A percentile compares a stretch with the other conserved stretches of the same genome.
Evolutionary conservation across 2,329 filamentous ascomycete species (phyloP).

Genomic region (Trichoderma afroharzianum): DNA sequence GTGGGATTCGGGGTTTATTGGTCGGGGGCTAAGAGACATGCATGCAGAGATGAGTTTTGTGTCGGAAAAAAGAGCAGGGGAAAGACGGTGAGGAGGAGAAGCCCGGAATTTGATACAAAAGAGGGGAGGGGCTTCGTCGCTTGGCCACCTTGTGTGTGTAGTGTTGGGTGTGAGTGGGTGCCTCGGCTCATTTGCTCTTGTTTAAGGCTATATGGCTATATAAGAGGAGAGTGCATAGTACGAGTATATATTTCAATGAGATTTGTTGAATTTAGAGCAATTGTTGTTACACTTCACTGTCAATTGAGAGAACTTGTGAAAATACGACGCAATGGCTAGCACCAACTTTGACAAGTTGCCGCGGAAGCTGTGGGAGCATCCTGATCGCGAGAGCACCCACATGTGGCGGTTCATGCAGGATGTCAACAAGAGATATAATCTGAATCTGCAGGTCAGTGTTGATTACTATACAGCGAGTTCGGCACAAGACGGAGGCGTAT

Average conservation of each 20-base stretch:
- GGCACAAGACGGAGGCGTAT: not conserved
- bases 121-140: not conserved
- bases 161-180: not conserved
- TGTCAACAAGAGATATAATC: constrained; percentile 54
- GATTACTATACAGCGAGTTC: not conserved
- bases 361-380: constrained; percentile 66
- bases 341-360: constrained; percentile 41
- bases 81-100: not conserved
- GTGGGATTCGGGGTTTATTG: not conserved
- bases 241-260: not conserved
- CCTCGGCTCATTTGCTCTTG: not conserved
- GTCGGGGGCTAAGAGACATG: not conserved
- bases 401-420: constrained; percentile 67
- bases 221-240: not conserved
- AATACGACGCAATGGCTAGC: not conserved
- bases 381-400: constrained; percentile 55
- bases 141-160: not conserved
- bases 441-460: constrained; percentile 53
- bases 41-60: not conserved
- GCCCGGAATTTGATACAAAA: not conserved
- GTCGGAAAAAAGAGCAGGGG: not conserved
- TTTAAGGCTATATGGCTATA: not conserved
- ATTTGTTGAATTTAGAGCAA: not conserved
- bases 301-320: not conserved
- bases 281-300: not conserved